phyloP scores from a whole-genome alignment of 2,329 filamentous ascomycete genomes.

The Chrysosporium queenslandicum region DNA sequence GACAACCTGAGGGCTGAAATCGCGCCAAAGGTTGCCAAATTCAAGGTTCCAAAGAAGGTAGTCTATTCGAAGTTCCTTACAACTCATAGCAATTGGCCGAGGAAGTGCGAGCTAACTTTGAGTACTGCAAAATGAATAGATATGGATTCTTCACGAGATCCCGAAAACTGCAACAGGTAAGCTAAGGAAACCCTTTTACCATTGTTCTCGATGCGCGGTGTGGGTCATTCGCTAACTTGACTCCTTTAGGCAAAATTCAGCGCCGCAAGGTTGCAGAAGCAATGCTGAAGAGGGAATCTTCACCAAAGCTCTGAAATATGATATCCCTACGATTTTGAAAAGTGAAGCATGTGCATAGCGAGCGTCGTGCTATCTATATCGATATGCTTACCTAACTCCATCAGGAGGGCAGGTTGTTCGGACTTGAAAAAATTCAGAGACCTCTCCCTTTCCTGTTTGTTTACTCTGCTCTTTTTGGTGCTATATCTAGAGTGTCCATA shows the following conservation, averaged over 20 bases:
- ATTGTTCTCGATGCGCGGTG: background rate
- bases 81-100: background rate
- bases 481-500: no score
- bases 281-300: slow-evolving; percentile 61
- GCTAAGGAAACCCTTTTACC: background rate
- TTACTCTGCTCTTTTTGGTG: no score
- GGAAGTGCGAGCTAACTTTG: slow-evolving; percentile 1
- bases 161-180: slow-evolving; percentile 70
- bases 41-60: slow-evolving; percentile 77
- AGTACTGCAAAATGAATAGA: slow-evolving; percentile 33
- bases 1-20: slow-evolving; percentile 61
- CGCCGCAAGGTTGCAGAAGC: slow-evolving; percentile 73
- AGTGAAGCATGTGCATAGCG: no score
- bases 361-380: no score
- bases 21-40: slow-evolving; percentile 61
- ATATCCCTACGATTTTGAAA: no score
- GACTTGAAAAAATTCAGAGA: no score
- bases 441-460: no score
- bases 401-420: no score
- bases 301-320: slow-evolving; percentile 43
- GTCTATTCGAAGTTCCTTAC: background rate
- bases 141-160: slow-evolving; percentile 75
- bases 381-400: no score
- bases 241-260: slow-evolving; percentile 61
- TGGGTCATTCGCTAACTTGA: background rate